phyloP scores from a whole-genome alignment of 768 basidiomycete species.

The Lactarius psammicola region DNA sequence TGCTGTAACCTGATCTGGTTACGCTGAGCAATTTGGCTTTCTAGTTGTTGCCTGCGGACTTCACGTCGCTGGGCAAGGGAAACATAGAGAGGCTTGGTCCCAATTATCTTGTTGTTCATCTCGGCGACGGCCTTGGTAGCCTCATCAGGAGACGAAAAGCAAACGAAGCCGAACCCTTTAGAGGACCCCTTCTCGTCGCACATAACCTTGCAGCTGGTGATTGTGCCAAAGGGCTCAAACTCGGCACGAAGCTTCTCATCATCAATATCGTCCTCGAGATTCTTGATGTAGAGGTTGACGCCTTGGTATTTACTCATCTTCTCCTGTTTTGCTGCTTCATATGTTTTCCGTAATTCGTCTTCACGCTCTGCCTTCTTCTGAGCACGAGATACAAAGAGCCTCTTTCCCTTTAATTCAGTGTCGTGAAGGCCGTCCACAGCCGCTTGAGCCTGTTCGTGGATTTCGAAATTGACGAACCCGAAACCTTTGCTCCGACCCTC shows the following conservation, averaged over 20 bases:
- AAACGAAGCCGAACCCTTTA: conserved; percentile 98
- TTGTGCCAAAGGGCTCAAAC: conserved; percentile 94
- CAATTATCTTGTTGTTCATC: conserved; percentile 99
- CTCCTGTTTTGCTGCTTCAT: conserved; percentile 96
- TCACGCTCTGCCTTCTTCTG: conserved; percentile 99
- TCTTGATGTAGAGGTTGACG: conserved; percentile 99
- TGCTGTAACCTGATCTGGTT: conserved; percentile 97
- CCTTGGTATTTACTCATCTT: conserved; percentile 98
- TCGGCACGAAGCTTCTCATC: conserved; percentile 96
- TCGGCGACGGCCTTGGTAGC: conserved; percentile 99
- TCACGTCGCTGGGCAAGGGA: conserved; percentile 98
- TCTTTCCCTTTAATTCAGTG: conserved; percentile 76
- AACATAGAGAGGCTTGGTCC: conserved; percentile 97
- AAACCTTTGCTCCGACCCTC: conserved; percentile 94
- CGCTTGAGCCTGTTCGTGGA: conserved; percentile 85
- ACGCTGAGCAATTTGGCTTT: conserved; percentile 98
- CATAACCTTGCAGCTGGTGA: conserved; percentile 99
- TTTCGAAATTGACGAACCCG: conserved; percentile 96
- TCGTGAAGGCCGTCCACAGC: conserved; percentile 93
- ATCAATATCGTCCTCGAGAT: conserved; percentile 96
- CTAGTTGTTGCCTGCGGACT: conserved; percentile 95
- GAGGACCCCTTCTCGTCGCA: conserved; percentile 91
- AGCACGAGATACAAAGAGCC: conserved; percentile 92
- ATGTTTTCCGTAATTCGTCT: conserved; percentile 89
- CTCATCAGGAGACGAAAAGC: conserved; percentile 97